Conservation (phyloP, 2,329 filamentous ascomycete species). For the Rasamsonia emersonii region DNA sequence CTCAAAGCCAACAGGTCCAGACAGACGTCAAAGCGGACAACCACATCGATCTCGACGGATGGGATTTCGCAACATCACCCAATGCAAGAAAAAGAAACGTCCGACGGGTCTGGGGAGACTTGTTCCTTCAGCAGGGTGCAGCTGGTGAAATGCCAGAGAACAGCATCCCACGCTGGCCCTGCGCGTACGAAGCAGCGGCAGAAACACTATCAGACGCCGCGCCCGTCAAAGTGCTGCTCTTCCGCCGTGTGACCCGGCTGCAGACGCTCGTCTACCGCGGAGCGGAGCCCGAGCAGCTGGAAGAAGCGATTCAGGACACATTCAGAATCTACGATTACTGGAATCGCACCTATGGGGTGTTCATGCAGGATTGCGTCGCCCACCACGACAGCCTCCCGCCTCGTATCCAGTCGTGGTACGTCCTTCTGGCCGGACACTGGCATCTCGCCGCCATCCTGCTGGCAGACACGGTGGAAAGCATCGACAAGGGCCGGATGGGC, state of each 20-base stretch:
- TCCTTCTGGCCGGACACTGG: conserved; percentile 51
- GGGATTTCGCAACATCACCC: conserved; percentile 6
- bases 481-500: conserved; percentile 33
- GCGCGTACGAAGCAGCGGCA: conserved; percentile 45
- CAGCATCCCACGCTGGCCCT: conserved; percentile 42
- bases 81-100: conserved; percentile 7
- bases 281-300: conserved; percentile 31
- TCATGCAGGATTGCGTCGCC: conserved; percentile 45
- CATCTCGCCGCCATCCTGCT: conserved; percentile 49
- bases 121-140: conserved; percentile 20
- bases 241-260: conserved; percentile 48
- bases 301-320: conserved; percentile 41
- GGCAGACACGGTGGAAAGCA: conserved; percentile 45
- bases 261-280: conserved; percentile 43
- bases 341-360: conserved; percentile 43
- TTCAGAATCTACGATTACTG: conserved; percentile 48
- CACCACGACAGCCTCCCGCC: conserved; percentile 44
- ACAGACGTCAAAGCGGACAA: not conserved
- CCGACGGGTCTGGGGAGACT: conserved; percentile 32
- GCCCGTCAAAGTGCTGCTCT: conserved; percentile 52
- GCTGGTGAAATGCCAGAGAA: not conserved
- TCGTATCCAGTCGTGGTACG: conserved; percentile 53
- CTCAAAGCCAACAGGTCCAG: not conserved
- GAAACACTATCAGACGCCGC: conserved; percentile 44
- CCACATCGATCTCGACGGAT: no score